phyloP scores from a whole-genome alignment of 495 filamentous ascomycete genomes.

The Cenococcum geophilum region DNA sequence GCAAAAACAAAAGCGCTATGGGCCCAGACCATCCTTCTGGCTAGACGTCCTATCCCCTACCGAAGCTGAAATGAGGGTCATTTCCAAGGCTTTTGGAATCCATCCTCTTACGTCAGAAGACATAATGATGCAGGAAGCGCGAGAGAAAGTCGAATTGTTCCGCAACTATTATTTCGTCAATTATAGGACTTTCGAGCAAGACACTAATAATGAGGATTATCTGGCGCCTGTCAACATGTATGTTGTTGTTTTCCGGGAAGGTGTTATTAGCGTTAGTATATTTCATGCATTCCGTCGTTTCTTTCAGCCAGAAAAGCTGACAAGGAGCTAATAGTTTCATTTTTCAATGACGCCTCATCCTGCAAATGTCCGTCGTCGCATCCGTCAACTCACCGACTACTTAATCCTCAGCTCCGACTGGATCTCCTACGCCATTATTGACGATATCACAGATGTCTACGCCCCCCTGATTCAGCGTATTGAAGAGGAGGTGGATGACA shows the following conservation, averaged over 20 bases:
- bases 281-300: neutral
- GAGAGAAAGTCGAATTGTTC: slow-evolving; percentile 97
- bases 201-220: slow-evolving; percentile 77
- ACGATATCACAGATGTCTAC: slow-evolving; percentile 96
- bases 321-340: slow-evolving; percentile 54
- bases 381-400: slow-evolving; percentile 91
- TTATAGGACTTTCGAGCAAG: slow-evolving; percentile 94
- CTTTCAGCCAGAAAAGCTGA: neutral
- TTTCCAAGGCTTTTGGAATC: slow-evolving; percentile 89
- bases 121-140: slow-evolving; percentile 93
- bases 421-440: slow-evolving; percentile 97
- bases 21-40: slow-evolving; percentile 91
- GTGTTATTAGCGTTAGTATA: slow-evolving; percentile 61
- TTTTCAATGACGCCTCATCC: slow-evolving; percentile 90
- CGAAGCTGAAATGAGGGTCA: slow-evolving; percentile 83
- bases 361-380: slow-evolving; percentile 86
- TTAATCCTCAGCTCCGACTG: slow-evolving; percentile 89
- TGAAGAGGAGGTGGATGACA: slow-evolving; percentile 43
- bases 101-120: slow-evolving; percentile 93
- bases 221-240: slow-evolving; percentile 97
- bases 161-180: slow-evolving; percentile 97
- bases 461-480: slow-evolving; percentile 84
- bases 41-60: slow-evolving; percentile 87
- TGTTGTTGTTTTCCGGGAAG: slow-evolving; percentile 91
- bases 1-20: slow-evolving; percentile 61